These are phyloP conservation scores for Ceratocystis cubensis DNA, from an alignment of 2,329 filamentous ascomycete genomes.

Conservation along the genomic window DNA sequence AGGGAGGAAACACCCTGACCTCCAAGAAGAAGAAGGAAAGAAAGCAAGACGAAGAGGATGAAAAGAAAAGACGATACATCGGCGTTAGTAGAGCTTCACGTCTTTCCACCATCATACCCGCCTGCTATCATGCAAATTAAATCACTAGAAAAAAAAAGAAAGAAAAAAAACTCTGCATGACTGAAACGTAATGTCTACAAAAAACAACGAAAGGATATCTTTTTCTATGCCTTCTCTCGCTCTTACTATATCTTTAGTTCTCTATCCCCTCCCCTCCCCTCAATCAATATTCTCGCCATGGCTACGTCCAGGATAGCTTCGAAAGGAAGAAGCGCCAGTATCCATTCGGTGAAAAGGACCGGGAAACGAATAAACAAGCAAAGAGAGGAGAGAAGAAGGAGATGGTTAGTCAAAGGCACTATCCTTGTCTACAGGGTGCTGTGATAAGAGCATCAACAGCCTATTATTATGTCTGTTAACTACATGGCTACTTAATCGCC, in stretches of 20 bases:
- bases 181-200: not conserved
- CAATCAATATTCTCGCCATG: not conserved
- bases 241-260: not conserved
- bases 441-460: not conserved
- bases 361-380: not conserved
- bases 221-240: not conserved
- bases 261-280: not conserved
- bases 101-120: not conserved
- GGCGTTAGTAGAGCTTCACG: not conserved
- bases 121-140: not conserved
- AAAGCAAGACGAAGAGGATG: not conserved
- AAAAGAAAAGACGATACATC: not conserved
- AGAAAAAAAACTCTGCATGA: not conserved
- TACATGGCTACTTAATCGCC: too few species aligned
- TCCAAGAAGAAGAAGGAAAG: not conserved
- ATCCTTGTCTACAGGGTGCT: not conserved
- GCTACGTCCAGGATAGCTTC: not conserved
- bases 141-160: not conserved
- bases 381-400: not conserved
- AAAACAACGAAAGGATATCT: not conserved
- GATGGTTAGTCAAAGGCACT: not conserved
- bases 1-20: not conserved
- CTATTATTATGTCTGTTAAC: not conserved
- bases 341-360: not conserved
- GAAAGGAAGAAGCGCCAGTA: conserved; percentile 12